A percentile compares a stretch with the other conserved stretches of the same genome.
Evolutionary conservation across 2,329 filamentous ascomycete genomes (phyloP).

Genomic region (Pyrenochaeta sp.): DNA sequence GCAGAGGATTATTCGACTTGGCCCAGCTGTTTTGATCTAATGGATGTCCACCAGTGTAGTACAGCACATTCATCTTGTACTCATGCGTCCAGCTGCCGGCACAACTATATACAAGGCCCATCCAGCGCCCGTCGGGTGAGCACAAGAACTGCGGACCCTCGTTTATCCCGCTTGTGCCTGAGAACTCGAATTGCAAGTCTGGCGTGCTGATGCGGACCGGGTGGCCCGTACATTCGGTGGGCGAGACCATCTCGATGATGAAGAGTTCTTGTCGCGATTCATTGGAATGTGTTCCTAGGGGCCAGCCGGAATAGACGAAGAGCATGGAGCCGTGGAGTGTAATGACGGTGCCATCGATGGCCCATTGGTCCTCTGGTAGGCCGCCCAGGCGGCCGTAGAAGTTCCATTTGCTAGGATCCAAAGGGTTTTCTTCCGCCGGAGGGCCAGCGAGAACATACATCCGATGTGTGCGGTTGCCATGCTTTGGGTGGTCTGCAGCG

Average conservation of each 20-base stretch:
- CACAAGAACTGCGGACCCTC: constrained; percentile 54
- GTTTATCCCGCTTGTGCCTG: constrained; percentile 54
- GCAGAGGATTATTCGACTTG: constrained; percentile 51
- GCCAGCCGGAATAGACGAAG: constrained; percentile 59
- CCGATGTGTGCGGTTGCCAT: constrained; percentile 56
- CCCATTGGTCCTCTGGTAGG: constrained; percentile 56
- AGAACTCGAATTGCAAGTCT: constrained; percentile 52
- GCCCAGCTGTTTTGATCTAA: constrained; percentile 49
- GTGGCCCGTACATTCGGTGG: constrained; percentile 45
- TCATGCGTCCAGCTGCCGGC: constrained; percentile 58
- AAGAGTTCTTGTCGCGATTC: constrained; percentile 56
- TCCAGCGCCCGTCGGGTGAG: constrained; percentile 50
- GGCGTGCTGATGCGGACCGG: constrained; percentile 54
- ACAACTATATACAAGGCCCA: constrained; percentile 57
- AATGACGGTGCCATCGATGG: constrained; percentile 58
- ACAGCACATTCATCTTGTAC: constrained; percentile 59
- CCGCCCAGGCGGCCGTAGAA: constrained; percentile 53
- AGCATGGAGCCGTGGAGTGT: constrained; percentile 49
- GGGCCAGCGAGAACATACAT: constrained; percentile 58
- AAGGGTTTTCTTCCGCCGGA: constrained; percentile 36
- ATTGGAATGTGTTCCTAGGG: constrained; percentile 42
- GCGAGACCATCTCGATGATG: constrained; percentile 51
- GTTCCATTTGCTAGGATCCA: constrained; percentile 49
- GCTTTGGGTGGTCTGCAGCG: constrained; percentile 51
- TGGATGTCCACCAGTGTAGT: constrained; percentile 53